Conservation (phyloP, 192 early-diverging fungal species). For the Geranomyces michiganensis region DNA sequence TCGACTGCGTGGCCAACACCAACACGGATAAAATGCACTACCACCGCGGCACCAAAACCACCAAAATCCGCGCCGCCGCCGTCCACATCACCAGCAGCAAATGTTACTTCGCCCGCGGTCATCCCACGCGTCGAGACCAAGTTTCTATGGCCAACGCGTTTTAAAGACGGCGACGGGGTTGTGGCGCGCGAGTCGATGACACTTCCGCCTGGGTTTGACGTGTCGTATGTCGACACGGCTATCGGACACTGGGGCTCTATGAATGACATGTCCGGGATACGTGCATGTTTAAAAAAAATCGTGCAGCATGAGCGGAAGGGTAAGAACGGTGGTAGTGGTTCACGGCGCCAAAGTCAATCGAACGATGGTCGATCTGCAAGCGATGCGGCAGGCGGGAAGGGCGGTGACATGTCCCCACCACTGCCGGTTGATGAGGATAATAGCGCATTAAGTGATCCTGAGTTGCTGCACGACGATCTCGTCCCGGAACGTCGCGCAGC, state of each 20-base stretch:
- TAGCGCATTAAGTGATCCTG: no score
- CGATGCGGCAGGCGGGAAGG: no score
- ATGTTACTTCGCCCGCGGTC: neutral
- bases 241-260: conserved; percentile 27
- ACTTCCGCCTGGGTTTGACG: conserved; percentile 31
- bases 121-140: conserved; percentile 14
- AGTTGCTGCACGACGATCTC: no score
- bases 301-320: neutral
- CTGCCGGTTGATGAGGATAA: no score
- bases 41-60: neutral
- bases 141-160: conserved; percentile 22
- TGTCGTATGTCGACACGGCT: neutral
- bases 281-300: conserved; percentile 16
- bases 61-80: neutral
- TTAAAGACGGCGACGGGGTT: conserved; percentile 35
- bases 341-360: no score
- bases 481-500: no score
- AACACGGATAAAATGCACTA: conserved; percentile 25
- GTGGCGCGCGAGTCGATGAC: conserved; percentile 25
- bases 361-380: no score
- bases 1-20: conserved; percentile 30
- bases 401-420: no score
- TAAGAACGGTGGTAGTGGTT: no score
- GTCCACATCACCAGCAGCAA: neutral
- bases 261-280: conserved; percentile 31